phyloP scores from a whole-genome alignment of 2,329 filamentous ascomycete species.

The Chaetothyriales sp. region DNA sequence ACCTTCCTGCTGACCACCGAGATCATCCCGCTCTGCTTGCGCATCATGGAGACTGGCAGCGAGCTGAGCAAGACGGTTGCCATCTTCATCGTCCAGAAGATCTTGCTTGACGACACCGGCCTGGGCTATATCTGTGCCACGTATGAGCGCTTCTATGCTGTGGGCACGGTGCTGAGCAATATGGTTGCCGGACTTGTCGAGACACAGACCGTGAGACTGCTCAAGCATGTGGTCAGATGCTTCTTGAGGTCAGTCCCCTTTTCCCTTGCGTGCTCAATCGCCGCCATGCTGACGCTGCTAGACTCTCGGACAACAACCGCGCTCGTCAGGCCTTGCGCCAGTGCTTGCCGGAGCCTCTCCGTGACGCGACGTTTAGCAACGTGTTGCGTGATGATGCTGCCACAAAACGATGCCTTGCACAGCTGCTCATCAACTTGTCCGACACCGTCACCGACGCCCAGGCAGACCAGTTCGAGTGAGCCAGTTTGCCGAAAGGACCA shows the following conservation, averaged over 20 bases:
- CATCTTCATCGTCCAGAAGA: slow-evolving; percentile 99
- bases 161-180: slow-evolving; percentile 92
- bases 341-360: slow-evolving; percentile 94
- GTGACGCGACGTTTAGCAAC: slow-evolving; percentile 91
- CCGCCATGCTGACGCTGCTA: slow-evolving; percentile 23
- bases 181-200: slow-evolving; percentile 98
- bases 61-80: slow-evolving; percentile 98
- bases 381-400: slow-evolving; percentile 93
- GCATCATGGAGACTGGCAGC: slow-evolving; percentile 98
- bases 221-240: slow-evolving; percentile 95
- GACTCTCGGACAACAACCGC: slow-evolving; percentile 87
- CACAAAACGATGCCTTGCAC: slow-evolving; percentile 93
- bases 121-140: slow-evolving; percentile 97
- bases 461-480: slow-evolving; percentile 15
- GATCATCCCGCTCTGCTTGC: slow-evolving; percentile 91
- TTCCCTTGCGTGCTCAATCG: not conserved
- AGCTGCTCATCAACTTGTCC: slow-evolving; percentile 88
- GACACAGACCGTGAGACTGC: slow-evolving; percentile 83
- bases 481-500: not conserved
- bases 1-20: slow-evolving; percentile 97
- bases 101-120: slow-evolving; percentile 87
- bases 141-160: slow-evolving; percentile 95
- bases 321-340: slow-evolving; percentile 89
- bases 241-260: slow-evolving; percentile 63
- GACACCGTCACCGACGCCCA: slow-evolving; percentile 56